A percentile compares a stretch with the other conserved stretches of the same genome.
Conservation (phyloP, 768 basidiomycete species). For the Boletus rubroflammeus region DNA sequence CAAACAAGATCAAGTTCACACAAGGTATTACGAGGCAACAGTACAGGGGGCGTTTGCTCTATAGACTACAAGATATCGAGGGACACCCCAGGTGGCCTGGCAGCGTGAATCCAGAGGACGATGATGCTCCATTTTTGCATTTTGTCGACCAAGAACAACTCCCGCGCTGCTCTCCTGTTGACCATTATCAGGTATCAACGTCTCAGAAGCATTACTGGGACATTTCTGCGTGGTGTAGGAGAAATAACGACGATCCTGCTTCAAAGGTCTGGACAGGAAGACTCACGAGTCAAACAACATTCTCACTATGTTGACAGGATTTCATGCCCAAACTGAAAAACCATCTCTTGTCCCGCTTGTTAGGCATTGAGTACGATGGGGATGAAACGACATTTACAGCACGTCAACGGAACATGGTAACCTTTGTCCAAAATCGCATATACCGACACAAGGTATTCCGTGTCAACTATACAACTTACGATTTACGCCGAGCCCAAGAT, state of each 20-base stretch:
- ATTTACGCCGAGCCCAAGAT: slow-evolving; percentile 33
- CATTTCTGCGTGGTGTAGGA: neutral
- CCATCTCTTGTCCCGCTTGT: neutral
- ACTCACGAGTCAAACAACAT: no score
- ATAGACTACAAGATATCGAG: neutral
- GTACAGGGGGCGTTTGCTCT: slow-evolving; percentile 9
- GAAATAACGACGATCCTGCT: neutral
- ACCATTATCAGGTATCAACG: slow-evolving; percentile 23
- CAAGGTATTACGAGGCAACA: slow-evolving; percentile 31
- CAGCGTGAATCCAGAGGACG: no score
- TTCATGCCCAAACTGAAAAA: neutral
- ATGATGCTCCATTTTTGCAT: neutral
- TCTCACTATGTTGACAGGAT: neutral
- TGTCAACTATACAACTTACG: slow-evolving; percentile 32
- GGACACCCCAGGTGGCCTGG: neutral
- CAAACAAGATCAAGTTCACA: slow-evolving; percentile 33
- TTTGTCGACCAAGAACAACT: slow-evolving; percentile 10
- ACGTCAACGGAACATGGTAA: slow-evolving; percentile 9
- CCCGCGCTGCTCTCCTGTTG: neutral
- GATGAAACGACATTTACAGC: slow-evolving; percentile 22
- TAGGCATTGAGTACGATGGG: slow-evolving; percentile 10
- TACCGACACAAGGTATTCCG: slow-evolving; percentile 25
- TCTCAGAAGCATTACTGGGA: slow-evolving; percentile 6
- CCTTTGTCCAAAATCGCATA: slow-evolving; percentile 20
- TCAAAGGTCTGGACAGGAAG: no score